A percentile compares a stretch with the other conserved stretches of the same genome.
Conservation (phyloP, 495 filamentous ascomycete species). For the Penicillium canariense region DNA sequence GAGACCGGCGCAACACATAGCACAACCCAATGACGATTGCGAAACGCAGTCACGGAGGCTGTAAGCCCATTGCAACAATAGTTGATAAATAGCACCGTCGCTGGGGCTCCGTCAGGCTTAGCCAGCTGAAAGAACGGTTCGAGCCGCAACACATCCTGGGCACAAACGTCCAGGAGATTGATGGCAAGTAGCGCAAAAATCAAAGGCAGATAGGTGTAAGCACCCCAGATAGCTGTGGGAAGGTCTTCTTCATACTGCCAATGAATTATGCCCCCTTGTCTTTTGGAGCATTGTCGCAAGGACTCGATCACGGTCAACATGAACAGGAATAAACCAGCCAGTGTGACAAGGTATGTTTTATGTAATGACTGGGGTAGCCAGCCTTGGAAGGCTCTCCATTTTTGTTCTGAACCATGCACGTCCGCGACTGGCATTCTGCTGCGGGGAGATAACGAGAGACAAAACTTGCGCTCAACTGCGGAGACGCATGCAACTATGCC, state of each 20-base stretch:
- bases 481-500: not conserved
- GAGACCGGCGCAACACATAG: conserved; percentile 18
- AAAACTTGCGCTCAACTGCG: not conserved
- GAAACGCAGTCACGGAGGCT: conserved; percentile 18
- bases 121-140: conserved; percentile 31
- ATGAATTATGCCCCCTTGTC: conserved; percentile 16
- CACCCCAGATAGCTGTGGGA: conserved; percentile 1
- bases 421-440: conserved; percentile 1
- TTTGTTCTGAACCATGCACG: not conserved
- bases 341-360: conserved; percentile 12
- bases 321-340: conserved; percentile 18
- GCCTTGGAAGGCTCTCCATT: conserved; percentile 1
- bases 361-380: conserved; percentile 14
- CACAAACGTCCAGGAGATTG: conserved; percentile 21
- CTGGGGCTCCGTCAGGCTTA: conserved; percentile 15
- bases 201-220: conserved; percentile 24
- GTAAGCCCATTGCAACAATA: conserved; percentile 23
- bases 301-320: conserved; percentile 11
- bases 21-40: conserved; percentile 27
- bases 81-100: conserved; percentile 26
- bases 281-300: conserved; percentile 19
- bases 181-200: conserved; percentile 17
- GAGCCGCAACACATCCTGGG: conserved; percentile 24
- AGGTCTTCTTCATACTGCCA: conserved; percentile 14
- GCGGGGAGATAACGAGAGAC: not conserved